Evolutionary conservation across 139 green algal genomes (phyloP), one percentile per base, ranked within the genome.

Genomic region (Micractinium sp.): DNA sequence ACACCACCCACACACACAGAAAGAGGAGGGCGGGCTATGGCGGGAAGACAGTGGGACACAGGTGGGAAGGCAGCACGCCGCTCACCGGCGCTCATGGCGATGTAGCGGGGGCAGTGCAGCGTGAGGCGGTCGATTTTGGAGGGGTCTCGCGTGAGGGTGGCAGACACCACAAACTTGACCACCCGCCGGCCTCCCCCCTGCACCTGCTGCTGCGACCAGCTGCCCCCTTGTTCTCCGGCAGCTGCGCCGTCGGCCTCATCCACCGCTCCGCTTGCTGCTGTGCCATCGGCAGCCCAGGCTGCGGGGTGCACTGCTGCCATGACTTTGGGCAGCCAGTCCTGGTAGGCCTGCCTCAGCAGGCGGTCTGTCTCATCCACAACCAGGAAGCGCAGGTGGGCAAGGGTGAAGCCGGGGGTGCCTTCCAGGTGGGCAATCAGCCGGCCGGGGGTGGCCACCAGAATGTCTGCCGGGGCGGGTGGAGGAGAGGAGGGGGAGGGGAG

Each of bases 311-410:
- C 53, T 36, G 91, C 89, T 0, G 84, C 90, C 53, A 96, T 86
- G n/a, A 98, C 92, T n/a, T 89, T 83, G 0, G 96, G 93, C 82
- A 99, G 93, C 97, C 97, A 99, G 80, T 96, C 94, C 73, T 99
- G 95, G 92, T 99, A 99, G n/a, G 92, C 89, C 93, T 99, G 97
- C 1, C 96, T 91, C 88, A 99, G 94, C 88, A 99, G 93, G 9
- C 97, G 89, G 89, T 99, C 97, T 13, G 95, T 94, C 91, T 99
- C 97, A 75, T 99, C 97, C 18, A 99, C 94, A 13, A 99, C 94
- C 82, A 98, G 91, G 88, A 96, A 97, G 20, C 89, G 87, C 1
- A 98, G 90, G 79, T 90, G 67, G 0, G 71, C 13, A 22, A 98
- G 81, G 23, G 41, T 91, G 67, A 93, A 91, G 25, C 93, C 93